Evolutionary conservation across 768 basidiomycete species (phyloP), one percentile per base, ranked within the genome.

Genomic region (Tulasnella sp.): DNA sequence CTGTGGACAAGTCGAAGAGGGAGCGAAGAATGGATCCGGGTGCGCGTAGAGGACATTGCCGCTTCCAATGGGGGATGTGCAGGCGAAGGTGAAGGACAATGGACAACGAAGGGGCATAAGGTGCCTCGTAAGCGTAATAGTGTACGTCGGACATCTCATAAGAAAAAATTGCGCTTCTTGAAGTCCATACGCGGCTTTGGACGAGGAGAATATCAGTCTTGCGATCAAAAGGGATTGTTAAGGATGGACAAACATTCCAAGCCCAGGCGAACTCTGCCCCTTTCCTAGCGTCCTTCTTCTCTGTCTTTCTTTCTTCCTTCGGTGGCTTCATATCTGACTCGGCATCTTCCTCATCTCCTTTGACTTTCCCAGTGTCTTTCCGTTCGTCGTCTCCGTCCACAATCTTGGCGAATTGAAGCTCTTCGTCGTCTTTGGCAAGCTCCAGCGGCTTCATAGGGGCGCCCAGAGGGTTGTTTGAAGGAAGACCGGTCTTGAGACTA

Each of bases 401-500:
- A n/a, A n/a, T n/a, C n/a, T n/a, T n/a, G n/a, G n/a, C n/a, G n/a
- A n/a, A n/a, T n/a, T n/a, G n/a, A n/a, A n/a, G n/a, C n/a, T n/a
- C n/a, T n/a, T n/a, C n/a, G n/a, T n/a, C n/a, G n/a, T 78, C 79
- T 66, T 78, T 77, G 63, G 78, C 76, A 40, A 76, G 76, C 63
- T 78, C 79, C 65, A 90, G 77, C 29, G 86, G 81, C 75, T 84
- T 82, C 1, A 87, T 83, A n/a, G 84, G 82, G 74, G 89, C 86
- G 34, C 90, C 88, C 77, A 88, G 83, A 75, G 86, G 84, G 75
- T 85, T 84, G 34, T 95, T 92, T 5, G 90, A 89, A 1, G 95
- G 95, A 26, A 95, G 82, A 11, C 94, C 95, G 76, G 91, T 94
- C 78, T 90, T 89, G 72, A 99, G 80, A 84, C 90, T 97, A 42